Percentiles rank a stretch among this genome's conserved stretches.
Conservation (phyloP, 768 basidiomycete genomes). For the Fomitopsis pulvina region DNA sequence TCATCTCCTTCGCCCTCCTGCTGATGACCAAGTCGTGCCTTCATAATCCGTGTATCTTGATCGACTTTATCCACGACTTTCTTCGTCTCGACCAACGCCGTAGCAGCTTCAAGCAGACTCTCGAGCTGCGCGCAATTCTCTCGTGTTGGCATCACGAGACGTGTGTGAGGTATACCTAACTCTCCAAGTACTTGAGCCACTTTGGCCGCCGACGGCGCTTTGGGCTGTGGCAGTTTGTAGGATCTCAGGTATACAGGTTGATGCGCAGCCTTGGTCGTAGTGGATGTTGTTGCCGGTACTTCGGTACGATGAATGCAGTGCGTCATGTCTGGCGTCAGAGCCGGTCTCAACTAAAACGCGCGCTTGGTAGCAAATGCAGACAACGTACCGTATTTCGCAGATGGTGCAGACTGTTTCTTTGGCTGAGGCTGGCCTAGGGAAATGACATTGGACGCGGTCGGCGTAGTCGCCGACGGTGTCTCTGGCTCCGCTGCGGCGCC, state of each 20-base stretch:
- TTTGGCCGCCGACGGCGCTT: constrained; percentile 66
- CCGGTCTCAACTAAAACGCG: constrained; percentile 4
- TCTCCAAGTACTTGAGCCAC: constrained; percentile 73
- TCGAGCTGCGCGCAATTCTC: constrained; percentile 75
- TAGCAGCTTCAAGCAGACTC: constrained; percentile 62
- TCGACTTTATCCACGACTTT: constrained; percentile 80
- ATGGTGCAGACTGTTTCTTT: constrained; percentile 44
- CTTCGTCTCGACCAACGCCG: constrained; percentile 81
- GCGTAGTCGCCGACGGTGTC: constrained; percentile 26
- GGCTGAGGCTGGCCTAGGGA: constrained; percentile 30
- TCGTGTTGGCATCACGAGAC: constrained; percentile 92
- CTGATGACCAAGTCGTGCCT: constrained; percentile 38
- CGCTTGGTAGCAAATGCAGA: neutral
- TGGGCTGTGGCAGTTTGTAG: constrained; percentile 77
- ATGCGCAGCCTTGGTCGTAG: constrained; percentile 71
- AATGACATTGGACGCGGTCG: constrained; percentile 24
- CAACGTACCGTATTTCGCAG: constrained; percentile 49
- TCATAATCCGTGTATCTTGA: constrained; percentile 72
- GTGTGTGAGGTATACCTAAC: constrained; percentile 61
- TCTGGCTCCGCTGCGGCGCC: constrained; percentile 25
- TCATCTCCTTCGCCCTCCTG: constrained; percentile 28
- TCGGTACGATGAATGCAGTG: constrained; percentile 75
- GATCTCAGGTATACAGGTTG: constrained; percentile 80
- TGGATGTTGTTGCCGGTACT: constrained; percentile 36
- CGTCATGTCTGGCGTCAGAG: constrained; percentile 41